phyloP scores from a whole-genome alignment of 2,329 filamentous ascomycete genomes.

The Teratosphaeriaceae sp. region DNA sequence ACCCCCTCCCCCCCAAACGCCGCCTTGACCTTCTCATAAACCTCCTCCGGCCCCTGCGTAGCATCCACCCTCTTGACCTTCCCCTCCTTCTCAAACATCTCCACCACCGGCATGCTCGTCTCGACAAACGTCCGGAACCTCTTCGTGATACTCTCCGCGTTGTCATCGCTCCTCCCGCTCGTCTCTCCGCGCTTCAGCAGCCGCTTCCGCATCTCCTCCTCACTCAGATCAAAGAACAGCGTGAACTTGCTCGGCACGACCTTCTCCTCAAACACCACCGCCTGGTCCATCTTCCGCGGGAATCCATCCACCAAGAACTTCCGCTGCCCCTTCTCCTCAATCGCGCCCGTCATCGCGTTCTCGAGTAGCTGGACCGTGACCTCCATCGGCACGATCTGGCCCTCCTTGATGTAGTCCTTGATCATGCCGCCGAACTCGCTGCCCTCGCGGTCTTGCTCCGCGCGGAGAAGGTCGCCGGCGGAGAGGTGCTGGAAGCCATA shows the following conservation, averaged over 20 bases:
- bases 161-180: slow-evolving; percentile 85
- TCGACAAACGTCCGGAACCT: slow-evolving; percentile 90
- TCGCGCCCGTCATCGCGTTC: slow-evolving; percentile 76
- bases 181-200: slow-evolving; percentile 89
- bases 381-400: slow-evolving; percentile 97
- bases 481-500: slow-evolving; percentile 91
- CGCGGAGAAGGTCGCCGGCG: slow-evolving; percentile 86
- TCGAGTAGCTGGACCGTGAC: slow-evolving; percentile 90
- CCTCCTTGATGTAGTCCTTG: slow-evolving; percentile 86
- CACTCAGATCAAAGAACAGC: slow-evolving; percentile 90
- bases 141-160: slow-evolving; percentile 93
- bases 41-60: slow-evolving; percentile 58
- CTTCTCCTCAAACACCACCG: slow-evolving; percentile 81
- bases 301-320: slow-evolving; percentile 80
- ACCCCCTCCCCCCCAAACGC: slow-evolving; percentile 41
- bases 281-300: slow-evolving; percentile 96
- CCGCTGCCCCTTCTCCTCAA: slow-evolving; percentile 52
- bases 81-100: slow-evolving; percentile 69
- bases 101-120: slow-evolving; percentile 95
- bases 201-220: slow-evolving; percentile 77
- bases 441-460: slow-evolving; percentile 81
- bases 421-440: slow-evolving; percentile 91
- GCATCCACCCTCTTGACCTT: slow-evolving; percentile 77
- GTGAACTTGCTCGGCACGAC: slow-evolving; percentile 81
- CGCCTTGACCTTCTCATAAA: slow-evolving; percentile 50